Conservation (phyloP, 2,329 filamentous ascomycete species). For the Zymoseptoria brevis region DNA sequence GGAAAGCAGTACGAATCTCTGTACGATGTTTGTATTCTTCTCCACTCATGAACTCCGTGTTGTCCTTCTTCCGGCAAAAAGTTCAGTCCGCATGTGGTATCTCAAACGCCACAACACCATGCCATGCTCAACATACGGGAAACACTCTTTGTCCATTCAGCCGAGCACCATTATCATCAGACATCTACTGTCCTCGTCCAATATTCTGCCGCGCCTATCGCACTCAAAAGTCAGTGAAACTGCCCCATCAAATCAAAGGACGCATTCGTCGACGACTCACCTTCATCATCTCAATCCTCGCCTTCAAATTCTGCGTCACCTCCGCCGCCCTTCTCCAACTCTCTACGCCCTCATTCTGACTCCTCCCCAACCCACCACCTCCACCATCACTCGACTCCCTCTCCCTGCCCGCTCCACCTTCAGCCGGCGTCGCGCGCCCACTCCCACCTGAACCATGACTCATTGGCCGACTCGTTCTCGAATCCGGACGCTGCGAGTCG, state of each 20-base stretch:
- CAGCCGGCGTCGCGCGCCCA: conserved; percentile 42
- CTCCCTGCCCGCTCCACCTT: conserved; percentile 1
- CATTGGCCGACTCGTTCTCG: conserved; percentile 10
- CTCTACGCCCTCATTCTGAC: conserved; percentile 55
- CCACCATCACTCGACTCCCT: conserved; percentile 1
- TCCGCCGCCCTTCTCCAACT: conserved; percentile 97
- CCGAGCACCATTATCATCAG: too few species aligned
- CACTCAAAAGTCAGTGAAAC: too few species aligned
- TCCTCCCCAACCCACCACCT: conserved; percentile 7
- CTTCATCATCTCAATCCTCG: conserved; percentile 98
- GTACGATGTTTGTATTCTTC: too few species aligned
- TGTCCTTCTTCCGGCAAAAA: too few species aligned
- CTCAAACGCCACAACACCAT: too few species aligned
- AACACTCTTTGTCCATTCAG: too few species aligned
- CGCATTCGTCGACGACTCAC: too few species aligned
- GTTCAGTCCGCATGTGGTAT: too few species aligned
- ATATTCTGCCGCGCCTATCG: conserved; percentile 16
- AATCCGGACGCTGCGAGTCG: not conserved
- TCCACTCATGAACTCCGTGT: too few species aligned
- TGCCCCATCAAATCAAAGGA: too few species aligned
- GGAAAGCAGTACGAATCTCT: too few species aligned
- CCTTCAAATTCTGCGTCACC: conserved; percentile 94
- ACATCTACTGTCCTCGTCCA: conserved; percentile 4
- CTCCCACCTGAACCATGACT: conserved; percentile 16
- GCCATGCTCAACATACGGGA: too few species aligned